These are phyloP conservation scores for Pyrus hybrid DNA, from an alignment of 331 rosid species.

Conservation along the genomic window DNA sequence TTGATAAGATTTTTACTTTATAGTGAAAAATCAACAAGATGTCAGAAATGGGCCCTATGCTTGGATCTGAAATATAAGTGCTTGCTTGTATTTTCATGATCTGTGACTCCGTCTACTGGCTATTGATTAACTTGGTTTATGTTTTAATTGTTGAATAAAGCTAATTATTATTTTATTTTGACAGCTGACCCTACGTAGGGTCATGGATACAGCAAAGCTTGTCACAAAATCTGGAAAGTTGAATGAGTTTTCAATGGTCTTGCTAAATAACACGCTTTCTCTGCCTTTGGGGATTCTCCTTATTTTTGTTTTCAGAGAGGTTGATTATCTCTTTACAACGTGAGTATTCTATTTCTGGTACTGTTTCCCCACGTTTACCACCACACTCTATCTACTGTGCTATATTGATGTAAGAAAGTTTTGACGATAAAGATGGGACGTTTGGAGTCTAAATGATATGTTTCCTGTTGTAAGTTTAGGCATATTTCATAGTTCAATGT, in stretches of 20 bases:
- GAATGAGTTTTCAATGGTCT: constrained; percentile 96
- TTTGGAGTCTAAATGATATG: not conserved
- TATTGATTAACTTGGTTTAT: not conserved
- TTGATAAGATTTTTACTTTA: not conserved
- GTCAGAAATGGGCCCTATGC: not conserved
- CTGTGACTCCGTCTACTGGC: not conserved
- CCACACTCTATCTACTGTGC: not conserved
- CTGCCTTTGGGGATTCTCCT: constrained; percentile 84
- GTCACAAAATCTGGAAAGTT: constrained; percentile 77
- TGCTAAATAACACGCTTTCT: constrained; percentile 93
- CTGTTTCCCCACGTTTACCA: not conserved
- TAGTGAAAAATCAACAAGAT: not conserved
- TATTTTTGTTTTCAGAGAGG: constrained; percentile 68
- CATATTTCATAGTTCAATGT: not conserved
- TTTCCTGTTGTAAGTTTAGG: not conserved
- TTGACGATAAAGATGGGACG: not conserved
- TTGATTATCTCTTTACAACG: constrained; percentile 87
- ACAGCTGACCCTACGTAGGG: constrained; percentile 88
- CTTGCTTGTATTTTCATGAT: not conserved
- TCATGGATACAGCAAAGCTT: constrained; percentile 98
- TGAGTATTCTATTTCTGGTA: constrained; percentile 31
- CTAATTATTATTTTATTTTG: constrained; percentile 18
- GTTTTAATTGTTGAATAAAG: constrained; percentile 7
- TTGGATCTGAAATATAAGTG: not conserved
- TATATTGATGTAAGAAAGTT: not conserved